Conservation (phyloP, 768 basidiomycete genomes). For the Galerina marginata region DNA sequence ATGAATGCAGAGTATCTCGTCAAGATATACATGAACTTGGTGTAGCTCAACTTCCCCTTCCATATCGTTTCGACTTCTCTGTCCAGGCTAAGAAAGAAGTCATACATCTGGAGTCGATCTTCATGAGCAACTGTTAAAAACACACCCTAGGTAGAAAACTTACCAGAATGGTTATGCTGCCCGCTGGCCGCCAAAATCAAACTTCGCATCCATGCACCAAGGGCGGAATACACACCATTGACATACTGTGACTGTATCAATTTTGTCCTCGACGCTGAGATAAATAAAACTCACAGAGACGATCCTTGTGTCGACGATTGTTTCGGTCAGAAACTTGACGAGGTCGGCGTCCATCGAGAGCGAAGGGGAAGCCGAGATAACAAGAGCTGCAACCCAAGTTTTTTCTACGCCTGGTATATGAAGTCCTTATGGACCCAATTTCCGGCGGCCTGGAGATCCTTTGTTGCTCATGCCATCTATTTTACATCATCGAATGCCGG, state of each 20-base stretch:
- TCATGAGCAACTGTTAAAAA: not conserved
- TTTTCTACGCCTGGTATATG: too few species aligned
- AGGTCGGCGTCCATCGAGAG: slow-evolving; percentile 6
- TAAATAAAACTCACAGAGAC: slow-evolving; percentile 11
- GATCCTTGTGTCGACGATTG: slow-evolving; percentile 14
- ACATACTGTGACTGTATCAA: slow-evolving; percentile 7
- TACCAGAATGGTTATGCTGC: slow-evolving; percentile 14
- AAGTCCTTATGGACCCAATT: too few species aligned
- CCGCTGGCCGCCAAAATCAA: not conserved
- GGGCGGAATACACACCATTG: slow-evolving; percentile 3
- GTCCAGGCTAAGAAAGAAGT: slow-evolving; percentile 23
- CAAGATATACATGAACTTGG: slow-evolving; percentile 25
- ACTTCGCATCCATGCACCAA: not conserved
- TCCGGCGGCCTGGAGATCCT: too few species aligned
- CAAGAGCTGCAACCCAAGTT: too few species aligned
- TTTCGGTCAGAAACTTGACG: not conserved
- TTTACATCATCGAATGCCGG: too few species aligned
- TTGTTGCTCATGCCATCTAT: too few species aligned
- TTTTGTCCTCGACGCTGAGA: not conserved
- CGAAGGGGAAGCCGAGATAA: not conserved
- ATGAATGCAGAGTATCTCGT: slow-evolving; percentile 26
- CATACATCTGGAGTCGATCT: slow-evolving; percentile 17
- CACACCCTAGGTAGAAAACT: not conserved
- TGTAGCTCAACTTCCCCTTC: slow-evolving; percentile 18
- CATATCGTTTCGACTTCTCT: slow-evolving; percentile 23